phyloP scores from a whole-genome alignment of 2,329 filamentous ascomycete species.

The Nigrospora sphaerica region DNA sequence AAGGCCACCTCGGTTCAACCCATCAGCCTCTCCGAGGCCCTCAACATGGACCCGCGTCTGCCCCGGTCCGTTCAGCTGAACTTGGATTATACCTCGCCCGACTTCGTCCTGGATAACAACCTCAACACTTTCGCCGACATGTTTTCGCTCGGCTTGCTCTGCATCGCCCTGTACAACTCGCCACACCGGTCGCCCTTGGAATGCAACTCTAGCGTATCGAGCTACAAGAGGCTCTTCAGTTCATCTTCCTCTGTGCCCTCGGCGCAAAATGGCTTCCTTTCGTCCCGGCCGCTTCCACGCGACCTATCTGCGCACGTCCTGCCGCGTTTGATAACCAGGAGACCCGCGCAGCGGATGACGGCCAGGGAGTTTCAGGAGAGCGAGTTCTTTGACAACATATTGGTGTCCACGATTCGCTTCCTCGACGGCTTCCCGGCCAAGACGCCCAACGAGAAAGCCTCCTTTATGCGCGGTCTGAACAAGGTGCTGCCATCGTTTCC shows the following conservation, averaged over 20 bases:
- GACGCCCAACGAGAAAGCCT: constrained; percentile 80
- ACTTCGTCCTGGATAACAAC: constrained; percentile 89
- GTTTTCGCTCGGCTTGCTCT: constrained; percentile 86
- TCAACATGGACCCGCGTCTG: constrained; percentile 79
- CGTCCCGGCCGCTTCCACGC: constrained; percentile 68
- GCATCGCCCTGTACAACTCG: constrained; percentile 88
- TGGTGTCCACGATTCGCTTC: constrained; percentile 94
- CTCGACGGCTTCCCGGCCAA: constrained; percentile 87
- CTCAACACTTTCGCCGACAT: constrained; percentile 80
- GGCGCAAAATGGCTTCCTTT: constrained; percentile 76
- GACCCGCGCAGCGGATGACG: constrained; percentile 80
- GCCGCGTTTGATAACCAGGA: constrained; percentile 77
- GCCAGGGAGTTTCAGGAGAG: constrained; percentile 91
- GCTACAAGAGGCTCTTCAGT: constrained; percentile 79
- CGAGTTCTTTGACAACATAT: constrained; percentile 92
- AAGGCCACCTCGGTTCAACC: constrained; percentile 70
- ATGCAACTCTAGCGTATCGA: constrained; percentile 69
- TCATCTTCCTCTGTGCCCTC: constrained; percentile 74
- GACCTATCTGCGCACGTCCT: constrained; percentile 71
- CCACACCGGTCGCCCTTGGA: constrained; percentile 85
- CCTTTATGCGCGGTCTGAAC: constrained; percentile 83
- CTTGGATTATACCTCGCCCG: constrained; percentile 88
- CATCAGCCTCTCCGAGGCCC: constrained; percentile 73
- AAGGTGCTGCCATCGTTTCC: constrained; percentile 89
- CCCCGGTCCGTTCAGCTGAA: constrained; percentile 80